These are phyloP conservation scores for Ziziphus jujuba DNA, from an alignment of 306 rosid species.

Conservation along the genomic window DNA sequence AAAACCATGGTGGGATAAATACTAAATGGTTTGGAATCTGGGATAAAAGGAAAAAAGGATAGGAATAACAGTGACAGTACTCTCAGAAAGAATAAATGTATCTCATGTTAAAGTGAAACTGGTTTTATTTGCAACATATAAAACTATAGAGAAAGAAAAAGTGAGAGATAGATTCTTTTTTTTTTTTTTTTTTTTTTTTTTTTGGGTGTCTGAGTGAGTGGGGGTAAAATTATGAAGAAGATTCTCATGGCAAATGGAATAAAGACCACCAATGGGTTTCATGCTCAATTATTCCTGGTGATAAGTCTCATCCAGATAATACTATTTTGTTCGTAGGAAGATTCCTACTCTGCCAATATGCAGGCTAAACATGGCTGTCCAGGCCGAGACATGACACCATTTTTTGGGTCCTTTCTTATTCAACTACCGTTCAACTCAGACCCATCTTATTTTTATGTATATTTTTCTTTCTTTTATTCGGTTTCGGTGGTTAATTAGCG, in stretches of 20 bases:
- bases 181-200: neutral
- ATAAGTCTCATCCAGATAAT: constrained; percentile 14
- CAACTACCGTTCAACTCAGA: neutral
- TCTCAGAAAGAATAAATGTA: too few species aligned
- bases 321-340: constrained; percentile 5
- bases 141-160: too few species aligned
- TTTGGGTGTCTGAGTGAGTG: neutral
- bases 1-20: too few species aligned
- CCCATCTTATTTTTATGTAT: neutral
- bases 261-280: neutral
- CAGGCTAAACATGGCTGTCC: constrained; percentile 5
- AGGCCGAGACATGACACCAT: neutral
- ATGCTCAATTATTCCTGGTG: constrained; percentile 6
- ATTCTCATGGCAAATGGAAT: neutral
- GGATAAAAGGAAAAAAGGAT: too few species aligned
- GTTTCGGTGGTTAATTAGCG: too few species aligned
- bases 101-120: too few species aligned
- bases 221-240: neutral
- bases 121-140: too few species aligned
- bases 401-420: neutral
- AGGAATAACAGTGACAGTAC: too few species aligned
- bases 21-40: too few species aligned
- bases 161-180: neutral
- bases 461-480: neutral
- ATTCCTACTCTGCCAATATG: neutral